phyloP scores from a whole-genome alignment of 2,329 filamentous ascomycete species.

The Fusarium siculi region DNA sequence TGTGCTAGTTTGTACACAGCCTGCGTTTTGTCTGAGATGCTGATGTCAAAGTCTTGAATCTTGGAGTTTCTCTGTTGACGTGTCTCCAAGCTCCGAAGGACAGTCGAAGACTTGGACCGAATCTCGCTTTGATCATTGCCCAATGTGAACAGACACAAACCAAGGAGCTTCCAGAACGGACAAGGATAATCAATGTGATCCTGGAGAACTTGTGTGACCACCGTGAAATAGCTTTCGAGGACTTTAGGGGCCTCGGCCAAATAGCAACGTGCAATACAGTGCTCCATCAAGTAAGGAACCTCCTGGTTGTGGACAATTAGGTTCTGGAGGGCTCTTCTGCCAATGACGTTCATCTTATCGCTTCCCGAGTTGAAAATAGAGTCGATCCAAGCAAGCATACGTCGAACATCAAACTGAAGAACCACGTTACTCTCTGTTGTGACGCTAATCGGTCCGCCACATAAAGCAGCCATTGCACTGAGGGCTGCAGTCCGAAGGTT shows the following conservation, averaged over 20 bases:
- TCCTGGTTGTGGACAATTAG: constrained; percentile 91
- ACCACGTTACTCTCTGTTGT: constrained; percentile 88
- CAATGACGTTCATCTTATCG: constrained; percentile 91
- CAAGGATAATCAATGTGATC: constrained; percentile 85
- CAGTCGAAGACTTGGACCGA: constrained; percentile 83
- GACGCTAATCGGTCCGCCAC: constrained; percentile 85
- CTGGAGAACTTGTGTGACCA: constrained; percentile 87
- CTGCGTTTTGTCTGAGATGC: constrained; percentile 97
- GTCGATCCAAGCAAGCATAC: constrained; percentile 96
- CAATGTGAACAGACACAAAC: constrained; percentile 88
- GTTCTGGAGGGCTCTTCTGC: constrained; percentile 87
- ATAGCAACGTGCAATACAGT: constrained; percentile 93
- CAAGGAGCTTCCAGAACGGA: constrained; percentile 90
- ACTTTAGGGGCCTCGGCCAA: constrained; percentile 82
- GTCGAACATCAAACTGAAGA: constrained; percentile 89
- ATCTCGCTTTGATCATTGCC: constrained; percentile 93
- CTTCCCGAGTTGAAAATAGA: constrained; percentile 92
- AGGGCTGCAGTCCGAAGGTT: constrained; percentile 90
- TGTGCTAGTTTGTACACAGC: constrained; percentile 98
- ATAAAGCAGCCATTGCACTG: constrained; percentile 94
- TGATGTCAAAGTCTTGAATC: constrained; percentile 97
- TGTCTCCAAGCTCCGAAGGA: constrained; percentile 84
- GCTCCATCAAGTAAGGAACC: constrained; percentile 84
- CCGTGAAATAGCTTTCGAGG: constrained; percentile 93
- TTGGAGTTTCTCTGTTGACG: constrained; percentile 83